phyloP scores from a whole-genome alignment of 1,139 yeast species.

The Geotrichum candidum region DNA sequence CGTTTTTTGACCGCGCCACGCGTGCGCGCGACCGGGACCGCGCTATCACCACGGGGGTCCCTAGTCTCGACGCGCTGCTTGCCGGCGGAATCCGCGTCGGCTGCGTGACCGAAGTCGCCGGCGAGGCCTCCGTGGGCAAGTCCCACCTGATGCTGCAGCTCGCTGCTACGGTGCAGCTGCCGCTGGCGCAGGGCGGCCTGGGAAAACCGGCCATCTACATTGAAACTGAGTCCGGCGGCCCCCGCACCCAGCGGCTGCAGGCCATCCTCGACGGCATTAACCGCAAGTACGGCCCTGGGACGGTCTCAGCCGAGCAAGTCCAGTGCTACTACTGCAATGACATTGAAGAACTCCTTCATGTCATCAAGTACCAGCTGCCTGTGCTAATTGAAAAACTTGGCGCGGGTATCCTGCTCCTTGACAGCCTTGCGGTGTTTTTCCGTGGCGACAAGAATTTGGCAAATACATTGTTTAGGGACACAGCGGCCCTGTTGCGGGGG shows the following conservation, averaged over 20 bases:
- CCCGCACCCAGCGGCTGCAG: conserved; percentile 58
- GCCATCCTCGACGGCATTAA: conserved; percentile 34
- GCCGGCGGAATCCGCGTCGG: conserved; percentile 55
- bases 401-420: conserved; percentile 58
- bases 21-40: conserved; percentile 2
- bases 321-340: conserved; percentile 61
- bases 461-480: neutral
- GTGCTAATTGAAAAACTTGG: conserved; percentile 39
- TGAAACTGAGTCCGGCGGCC: conserved; percentile 61
- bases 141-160: conserved; percentile 69
- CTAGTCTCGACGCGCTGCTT: conserved; percentile 3
- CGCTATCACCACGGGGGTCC: conserved; percentile 6
- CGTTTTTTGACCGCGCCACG: conserved; percentile 9
- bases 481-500: conserved; percentile 38
- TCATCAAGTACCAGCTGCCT: conserved; percentile 67
- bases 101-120: conserved; percentile 70
- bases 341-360: conserved; percentile 68
- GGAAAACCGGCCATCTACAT: conserved; percentile 52
- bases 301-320: conserved; percentile 43
- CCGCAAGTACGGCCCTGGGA: conserved; percentile 15
- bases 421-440: conserved; percentile 81
- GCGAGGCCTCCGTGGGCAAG: conserved; percentile 81
- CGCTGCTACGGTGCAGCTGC: conserved; percentile 51
- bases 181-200: conserved; percentile 43
- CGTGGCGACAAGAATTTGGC: conserved; percentile 41